Percentiles rank a stretch among this genome's conserved stretches.
Evolutionary conservation across 148 eudicot species (phyloP).

Genomic region (Vaccinium darrowii): DNA sequence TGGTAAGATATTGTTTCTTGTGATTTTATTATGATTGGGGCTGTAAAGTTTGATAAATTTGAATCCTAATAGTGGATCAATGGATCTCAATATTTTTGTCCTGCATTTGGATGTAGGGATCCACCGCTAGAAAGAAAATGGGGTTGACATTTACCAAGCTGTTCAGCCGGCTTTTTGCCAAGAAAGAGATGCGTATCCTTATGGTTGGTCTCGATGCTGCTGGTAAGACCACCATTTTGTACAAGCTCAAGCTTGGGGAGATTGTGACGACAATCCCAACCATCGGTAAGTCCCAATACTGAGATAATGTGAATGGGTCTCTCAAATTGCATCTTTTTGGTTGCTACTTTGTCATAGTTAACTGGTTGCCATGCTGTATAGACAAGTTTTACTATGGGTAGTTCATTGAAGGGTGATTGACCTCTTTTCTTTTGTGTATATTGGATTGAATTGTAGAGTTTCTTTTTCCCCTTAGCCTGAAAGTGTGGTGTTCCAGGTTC

Average conservation of each 20-base stretch:
- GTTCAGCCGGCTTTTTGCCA: conserved; percentile 67
- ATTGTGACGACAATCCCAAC: conserved; percentile 72
- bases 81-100: background rate
- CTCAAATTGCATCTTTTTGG: background rate
- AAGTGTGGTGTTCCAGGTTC: background rate
- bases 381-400: background rate
- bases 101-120: conserved; percentile 11
- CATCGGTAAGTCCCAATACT: conserved; percentile 44
- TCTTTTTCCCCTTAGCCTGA: background rate
- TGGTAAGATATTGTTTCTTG: background rate
- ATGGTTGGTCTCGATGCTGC: conserved; percentile 78
- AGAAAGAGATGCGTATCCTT: conserved; percentile 73
- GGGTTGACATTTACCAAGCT: conserved; percentile 69
- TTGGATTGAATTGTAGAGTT: background rate
- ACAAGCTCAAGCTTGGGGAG: conserved; percentile 80
- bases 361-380: background rate
- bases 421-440: background rate
- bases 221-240: conserved; percentile 74
- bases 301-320: background rate
- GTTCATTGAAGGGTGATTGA: background rate
- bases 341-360: background rate
- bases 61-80: background rate
- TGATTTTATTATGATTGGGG: background rate
- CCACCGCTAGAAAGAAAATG: conserved; percentile 29
- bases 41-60: background rate